phyloP scores from a whole-genome alignment of 305 asterid species.

The Petunia hybrid region DNA sequence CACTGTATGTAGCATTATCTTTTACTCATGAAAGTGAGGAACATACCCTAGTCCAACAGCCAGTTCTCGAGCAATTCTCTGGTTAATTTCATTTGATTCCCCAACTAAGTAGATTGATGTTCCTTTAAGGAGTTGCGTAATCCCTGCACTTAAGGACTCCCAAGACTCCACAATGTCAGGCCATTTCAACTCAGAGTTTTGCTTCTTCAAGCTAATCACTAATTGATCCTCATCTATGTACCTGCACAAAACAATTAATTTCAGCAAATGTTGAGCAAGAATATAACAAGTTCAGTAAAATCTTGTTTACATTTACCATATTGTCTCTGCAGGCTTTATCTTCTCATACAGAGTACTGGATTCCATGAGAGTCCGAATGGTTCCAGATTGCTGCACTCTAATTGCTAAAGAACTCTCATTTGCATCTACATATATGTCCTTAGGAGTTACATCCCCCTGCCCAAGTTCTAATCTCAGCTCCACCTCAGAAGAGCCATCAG shows the following conservation, averaged over 20 bases:
- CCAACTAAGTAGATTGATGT: constrained; percentile 85
- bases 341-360: constrained; percentile 66
- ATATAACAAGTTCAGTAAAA: constrained; percentile 16
- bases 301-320: constrained; percentile 56
- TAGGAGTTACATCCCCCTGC: constrained; percentile 54
- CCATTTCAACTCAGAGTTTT: constrained; percentile 78
- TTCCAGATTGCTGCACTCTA: constrained; percentile 62
- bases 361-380: constrained; percentile 68
- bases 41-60: constrained; percentile 89
- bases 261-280: neutral
- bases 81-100: constrained; percentile 81
- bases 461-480: constrained; percentile 88
- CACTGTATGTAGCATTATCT: neutral
- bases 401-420: constrained; percentile 70
- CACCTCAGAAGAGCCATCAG: constrained; percentile 75
- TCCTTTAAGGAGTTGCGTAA: constrained; percentile 74
- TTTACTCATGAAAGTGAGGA: constrained; percentile 33
- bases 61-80: constrained; percentile 80
- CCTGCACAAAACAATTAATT: constrained; percentile 50
- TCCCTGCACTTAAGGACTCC: constrained; percentile 83
- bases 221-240: constrained; percentile 81
- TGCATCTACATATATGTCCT: constrained; percentile 69
- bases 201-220: constrained; percentile 84
- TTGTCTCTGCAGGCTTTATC: constrained; percentile 87
- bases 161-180: constrained; percentile 94